Percentiles rank a stretch among this genome's conserved stretches.
phyloP scores from a whole-genome alignment of 2,329 filamentous ascomycete species.

The Aaosphaeria arxii region DNA sequence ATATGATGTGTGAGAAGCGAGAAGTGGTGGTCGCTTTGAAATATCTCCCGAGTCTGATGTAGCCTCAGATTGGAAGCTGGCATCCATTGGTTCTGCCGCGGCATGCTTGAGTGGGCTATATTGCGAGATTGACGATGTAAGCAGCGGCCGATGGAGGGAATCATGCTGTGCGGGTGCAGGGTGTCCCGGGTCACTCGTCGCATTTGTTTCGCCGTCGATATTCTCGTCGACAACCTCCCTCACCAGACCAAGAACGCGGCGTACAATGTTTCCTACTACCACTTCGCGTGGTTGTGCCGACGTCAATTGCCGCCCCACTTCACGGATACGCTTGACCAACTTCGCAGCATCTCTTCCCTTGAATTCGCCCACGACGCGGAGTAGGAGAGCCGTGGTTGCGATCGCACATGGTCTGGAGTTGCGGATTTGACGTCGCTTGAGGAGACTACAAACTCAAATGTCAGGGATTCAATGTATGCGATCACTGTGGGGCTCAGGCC shows the following conservation, averaged over 20 bases:
- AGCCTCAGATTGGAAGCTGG: constrained; percentile 23
- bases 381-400: constrained; percentile 83
- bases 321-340: constrained; percentile 76
- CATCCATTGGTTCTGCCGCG: constrained; percentile 31
- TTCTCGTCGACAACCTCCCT: constrained; percentile 87
- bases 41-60: constrained; percentile 35
- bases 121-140: constrained; percentile 43
- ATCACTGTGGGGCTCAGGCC: constrained; percentile 23
- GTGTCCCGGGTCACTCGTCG: constrained; percentile 59
- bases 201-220: constrained; percentile 59
- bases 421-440: constrained; percentile 87
- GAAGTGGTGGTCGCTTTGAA: constrained; percentile 56
- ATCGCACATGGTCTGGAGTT: constrained; percentile 86
- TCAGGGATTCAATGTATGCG: too few species aligned
- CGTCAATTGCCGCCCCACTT: constrained; percentile 73
- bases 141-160: constrained; percentile 32
- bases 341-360: constrained; percentile 74
- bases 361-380: constrained; percentile 79
- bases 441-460: constrained; percentile 55
- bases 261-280: constrained; percentile 90
- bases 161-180: constrained; percentile 42
- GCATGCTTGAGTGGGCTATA: constrained; percentile 48
- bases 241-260: constrained; percentile 84
- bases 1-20: constrained; percentile 63
- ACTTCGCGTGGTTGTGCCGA: constrained; percentile 87